These are phyloP conservation scores for Lathyrus sativus DNA, from an alignment of 306 rosid species.

Conservation along the genomic window DNA sequence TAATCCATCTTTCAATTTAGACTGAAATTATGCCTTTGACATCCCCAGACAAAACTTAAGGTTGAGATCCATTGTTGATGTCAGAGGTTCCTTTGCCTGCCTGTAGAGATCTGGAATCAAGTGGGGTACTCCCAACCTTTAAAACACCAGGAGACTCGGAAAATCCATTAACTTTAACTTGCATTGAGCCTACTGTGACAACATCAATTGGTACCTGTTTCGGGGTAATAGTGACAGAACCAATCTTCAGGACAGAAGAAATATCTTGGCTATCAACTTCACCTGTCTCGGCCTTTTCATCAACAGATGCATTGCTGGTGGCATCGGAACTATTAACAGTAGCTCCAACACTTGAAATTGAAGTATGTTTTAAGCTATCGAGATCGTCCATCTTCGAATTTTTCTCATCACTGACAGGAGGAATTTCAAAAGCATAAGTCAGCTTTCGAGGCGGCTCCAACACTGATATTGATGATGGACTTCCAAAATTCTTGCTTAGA, in stretches of 20 bases:
- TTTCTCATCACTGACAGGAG: constrained; percentile 47
- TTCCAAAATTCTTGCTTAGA: constrained; percentile 49
- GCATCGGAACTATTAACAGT: constrained; percentile 40
- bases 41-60: constrained; percentile 27
- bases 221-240: constrained; percentile 62
- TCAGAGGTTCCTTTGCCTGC: constrained; percentile 46
- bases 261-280: constrained; percentile 43
- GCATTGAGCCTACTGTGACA: constrained; percentile 77
- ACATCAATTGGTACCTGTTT: constrained; percentile 48
- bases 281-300: constrained; percentile 39
- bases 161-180: constrained; percentile 67
- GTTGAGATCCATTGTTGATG: constrained; percentile 45
- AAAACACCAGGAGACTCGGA: constrained; percentile 50
- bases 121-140: constrained; percentile 80
- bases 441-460: constrained; percentile 63
- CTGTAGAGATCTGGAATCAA: constrained; percentile 60
- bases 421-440: constrained; percentile 52
- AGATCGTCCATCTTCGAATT: constrained; percentile 40
- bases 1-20: constrained; percentile 16
- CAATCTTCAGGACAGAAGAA: constrained; percentile 62
- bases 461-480: constrained; percentile 50
- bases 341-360: constrained; percentile 40
- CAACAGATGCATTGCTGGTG: constrained; percentile 15
- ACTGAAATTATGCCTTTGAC: constrained; percentile 2
- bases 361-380: constrained; percentile 35